Percentiles rank a stretch among this genome's conserved stretches.
These are phyloP conservation scores for Syncephalastrum racemosum DNA, from an alignment of 371 early-diverging fungal genomes.

Conservation along the genomic window DNA sequence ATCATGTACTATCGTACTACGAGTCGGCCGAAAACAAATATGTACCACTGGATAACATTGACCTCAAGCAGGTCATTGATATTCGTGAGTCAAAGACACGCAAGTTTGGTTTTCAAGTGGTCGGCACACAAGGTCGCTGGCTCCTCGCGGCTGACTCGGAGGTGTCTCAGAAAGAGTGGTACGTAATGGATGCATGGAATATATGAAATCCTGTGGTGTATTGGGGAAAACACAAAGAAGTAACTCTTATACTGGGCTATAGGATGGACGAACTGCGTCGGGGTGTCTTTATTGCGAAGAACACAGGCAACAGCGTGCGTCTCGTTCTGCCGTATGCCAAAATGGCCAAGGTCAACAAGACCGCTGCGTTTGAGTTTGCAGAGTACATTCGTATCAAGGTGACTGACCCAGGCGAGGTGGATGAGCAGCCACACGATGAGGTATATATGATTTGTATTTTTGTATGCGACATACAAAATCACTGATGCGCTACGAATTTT, in stretches of 20 bases:
- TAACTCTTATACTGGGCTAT: neutral
- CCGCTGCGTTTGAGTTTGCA: slow-evolving; percentile 52
- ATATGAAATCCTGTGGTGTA: neutral
- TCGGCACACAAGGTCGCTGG: slow-evolving; percentile 38
- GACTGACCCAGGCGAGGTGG: slow-evolving; percentile 42
- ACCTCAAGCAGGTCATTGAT: slow-evolving; percentile 57
- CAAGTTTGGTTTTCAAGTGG: slow-evolving; percentile 56
- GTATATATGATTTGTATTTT: slow-evolving; percentile 39
- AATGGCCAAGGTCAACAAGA: slow-evolving; percentile 54
- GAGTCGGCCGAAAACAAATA: slow-evolving; percentile 64
- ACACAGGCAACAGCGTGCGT: slow-evolving; percentile 62
- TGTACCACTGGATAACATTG: slow-evolving; percentile 60
- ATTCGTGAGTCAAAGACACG: slow-evolving; percentile 46
- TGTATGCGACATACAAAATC: neutral
- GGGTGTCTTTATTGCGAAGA: slow-evolving; percentile 59
- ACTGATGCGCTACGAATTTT: neutral
- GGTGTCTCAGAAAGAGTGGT: slow-evolving; percentile 53
- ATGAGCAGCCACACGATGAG: slow-evolving; percentile 47
- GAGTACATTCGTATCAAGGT: slow-evolving; percentile 56
- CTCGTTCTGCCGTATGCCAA: slow-evolving; percentile 53
- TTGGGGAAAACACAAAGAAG: neutral
- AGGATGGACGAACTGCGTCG: slow-evolving; percentile 58
- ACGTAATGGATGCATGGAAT: neutral
- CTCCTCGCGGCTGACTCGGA: slow-evolving; percentile 52
- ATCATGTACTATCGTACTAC: slow-evolving; percentile 65